Evolutionary conservation across 306 rosid genomes (phyloP).

Genomic region (Geum urbanum): DNA sequence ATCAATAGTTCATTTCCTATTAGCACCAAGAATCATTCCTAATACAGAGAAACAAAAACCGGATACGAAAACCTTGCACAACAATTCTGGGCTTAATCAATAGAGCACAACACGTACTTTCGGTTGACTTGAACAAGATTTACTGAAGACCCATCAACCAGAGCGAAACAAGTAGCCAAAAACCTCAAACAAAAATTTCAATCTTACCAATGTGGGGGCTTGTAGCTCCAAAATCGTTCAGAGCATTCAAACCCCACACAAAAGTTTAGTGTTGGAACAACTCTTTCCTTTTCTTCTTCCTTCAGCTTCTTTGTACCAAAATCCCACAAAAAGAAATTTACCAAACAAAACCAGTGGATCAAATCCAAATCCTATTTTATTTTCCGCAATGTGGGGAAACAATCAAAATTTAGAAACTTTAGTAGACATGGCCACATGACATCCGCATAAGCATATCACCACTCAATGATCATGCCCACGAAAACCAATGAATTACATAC

Average conservation of each 20-base stretch:
- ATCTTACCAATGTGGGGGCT: constrained; percentile 8
- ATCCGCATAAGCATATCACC: background rate
- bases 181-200: background rate
- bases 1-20: background rate
- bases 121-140: background rate
- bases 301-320: background rate
- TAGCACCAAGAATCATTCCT: background rate
- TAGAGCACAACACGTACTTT: constrained; percentile 5
- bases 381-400: background rate
- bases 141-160: background rate
- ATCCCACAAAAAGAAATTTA: background rate
- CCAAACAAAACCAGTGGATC: constrained; percentile 5
- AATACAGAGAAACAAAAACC: background rate
- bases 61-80: constrained; percentile 4
- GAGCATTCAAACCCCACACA: constrained; percentile 15
- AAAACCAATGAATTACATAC: background rate
- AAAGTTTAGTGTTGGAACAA: background rate
- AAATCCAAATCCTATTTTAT: background rate
- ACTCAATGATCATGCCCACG: background rate
- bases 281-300: background rate
- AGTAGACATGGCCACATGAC: background rate
- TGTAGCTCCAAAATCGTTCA: constrained; percentile 9
- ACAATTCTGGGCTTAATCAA: background rate
- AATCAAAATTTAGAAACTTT: constrained; percentile 7
- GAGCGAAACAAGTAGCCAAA: background rate